These are phyloP conservation scores for Capsicum baccatum DNA, from an alignment of 257 asterid genomes.

Conservation along the genomic window DNA sequence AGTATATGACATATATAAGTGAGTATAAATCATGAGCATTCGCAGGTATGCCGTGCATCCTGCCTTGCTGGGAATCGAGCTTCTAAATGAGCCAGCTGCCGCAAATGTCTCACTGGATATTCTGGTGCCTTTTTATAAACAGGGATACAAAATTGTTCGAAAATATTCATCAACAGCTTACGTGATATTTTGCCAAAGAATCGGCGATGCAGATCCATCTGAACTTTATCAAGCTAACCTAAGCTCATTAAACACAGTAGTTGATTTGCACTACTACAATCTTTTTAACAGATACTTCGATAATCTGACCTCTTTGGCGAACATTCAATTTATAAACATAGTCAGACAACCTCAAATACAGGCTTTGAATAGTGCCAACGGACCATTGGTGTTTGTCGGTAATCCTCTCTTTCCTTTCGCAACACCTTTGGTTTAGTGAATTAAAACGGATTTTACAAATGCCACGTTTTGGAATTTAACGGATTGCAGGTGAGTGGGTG, in stretches of 20 bases:
- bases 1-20: neutral
- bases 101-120: constrained; percentile 64
- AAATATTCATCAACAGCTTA: constrained; percentile 72
- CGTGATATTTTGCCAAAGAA: constrained; percentile 78
- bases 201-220: constrained; percentile 69
- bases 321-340: constrained; percentile 58
- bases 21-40: neutral
- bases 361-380: constrained; percentile 68
- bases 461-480: neutral
- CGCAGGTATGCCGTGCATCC: constrained; percentile 74
- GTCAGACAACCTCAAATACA: constrained; percentile 65
- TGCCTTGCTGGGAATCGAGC: constrained; percentile 80
- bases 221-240: constrained; percentile 76
- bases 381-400: constrained; percentile 80
- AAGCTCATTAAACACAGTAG: constrained; percentile 61
- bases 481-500: constrained; percentile 81
- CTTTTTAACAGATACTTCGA: constrained; percentile 59
- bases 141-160: constrained; percentile 67
- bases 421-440: neutral
- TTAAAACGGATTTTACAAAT: neutral
- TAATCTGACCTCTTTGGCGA: constrained; percentile 60
- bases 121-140: constrained; percentile 63
- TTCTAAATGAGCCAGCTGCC: constrained; percentile 77
- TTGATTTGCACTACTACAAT: constrained; percentile 84
- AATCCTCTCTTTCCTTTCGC: constrained; percentile 11